phyloP scores from a whole-genome alignment of 1,139 yeast genomes.

The Suhomyces guaymorum region DNA sequence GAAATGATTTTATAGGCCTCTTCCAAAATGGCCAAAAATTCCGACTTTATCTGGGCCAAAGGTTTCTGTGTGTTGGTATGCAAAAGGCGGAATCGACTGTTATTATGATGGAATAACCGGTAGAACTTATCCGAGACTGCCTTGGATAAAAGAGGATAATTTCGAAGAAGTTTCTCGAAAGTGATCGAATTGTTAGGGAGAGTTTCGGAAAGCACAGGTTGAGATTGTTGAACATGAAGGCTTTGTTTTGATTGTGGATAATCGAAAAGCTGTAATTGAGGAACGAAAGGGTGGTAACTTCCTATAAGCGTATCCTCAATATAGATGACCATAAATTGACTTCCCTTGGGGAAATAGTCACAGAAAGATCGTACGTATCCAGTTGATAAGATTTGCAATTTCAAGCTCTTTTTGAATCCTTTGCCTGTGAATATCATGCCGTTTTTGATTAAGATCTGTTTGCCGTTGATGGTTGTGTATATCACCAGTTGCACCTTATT shows the following conservation, averaged over 20 bases:
- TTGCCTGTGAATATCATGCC: constrained; percentile 55
- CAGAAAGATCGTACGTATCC: constrained; percentile 47
- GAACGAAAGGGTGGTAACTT: constrained; percentile 9
- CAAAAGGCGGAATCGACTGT: constrained; percentile 34
- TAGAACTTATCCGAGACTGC: constrained; percentile 50
- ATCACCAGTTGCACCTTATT: constrained; percentile 46
- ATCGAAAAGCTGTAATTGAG: constrained; percentile 2
- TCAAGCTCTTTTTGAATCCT: constrained; percentile 55
- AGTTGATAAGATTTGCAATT: constrained; percentile 45
- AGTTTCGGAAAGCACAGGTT: no score
- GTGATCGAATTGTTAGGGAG: constrained; percentile 14
- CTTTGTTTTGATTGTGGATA: no score
- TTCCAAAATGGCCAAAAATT: constrained; percentile 37
- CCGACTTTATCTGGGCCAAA: constrained; percentile 29
- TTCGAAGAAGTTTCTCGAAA: constrained; percentile 41
- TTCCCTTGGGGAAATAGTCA: constrained; percentile 50
- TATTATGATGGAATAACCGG: constrained; percentile 46
- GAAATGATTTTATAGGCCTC: constrained; percentile 43
- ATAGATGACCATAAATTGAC: constrained; percentile 52
- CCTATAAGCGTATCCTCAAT: constrained; percentile 56
- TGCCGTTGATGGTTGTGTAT: constrained; percentile 60
- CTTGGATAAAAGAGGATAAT: constrained; percentile 47
- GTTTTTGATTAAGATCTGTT: constrained; percentile 58
- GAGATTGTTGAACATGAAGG: no score
- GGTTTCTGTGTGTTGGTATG: constrained; percentile 34